These are phyloP conservation scores for Ophiobolus disseminans DNA, from an alignment of 2,329 filamentous ascomycete genomes.

Conservation along the genomic window DNA sequence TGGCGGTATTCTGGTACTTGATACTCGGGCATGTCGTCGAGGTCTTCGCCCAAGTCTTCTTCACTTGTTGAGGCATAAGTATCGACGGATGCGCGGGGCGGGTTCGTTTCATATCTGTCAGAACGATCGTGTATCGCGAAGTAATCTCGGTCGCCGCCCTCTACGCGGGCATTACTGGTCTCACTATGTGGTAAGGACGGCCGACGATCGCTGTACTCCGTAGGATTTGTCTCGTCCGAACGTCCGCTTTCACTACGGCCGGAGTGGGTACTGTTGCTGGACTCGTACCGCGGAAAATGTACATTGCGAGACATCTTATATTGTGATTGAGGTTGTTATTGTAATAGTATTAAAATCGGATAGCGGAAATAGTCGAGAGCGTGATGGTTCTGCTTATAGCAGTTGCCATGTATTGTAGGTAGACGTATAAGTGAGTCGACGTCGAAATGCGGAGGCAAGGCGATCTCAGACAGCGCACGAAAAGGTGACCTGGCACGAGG, in stretches of 20 bases:
- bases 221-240: conserved; percentile 45
- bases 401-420: conserved; percentile 26
- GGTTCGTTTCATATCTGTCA: conserved; percentile 20
- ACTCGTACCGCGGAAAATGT: conserved; percentile 42
- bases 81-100: conserved; percentile 68
- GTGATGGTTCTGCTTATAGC: conserved; percentile 17
- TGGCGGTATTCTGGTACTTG: conserved; percentile 67
- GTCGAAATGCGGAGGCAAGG: conserved; percentile 21
- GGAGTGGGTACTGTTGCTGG: conserved; percentile 42
- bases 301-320: conserved; percentile 45
- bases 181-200: conserved; percentile 39
- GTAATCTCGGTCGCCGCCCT: conserved; percentile 36
- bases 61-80: conserved; percentile 81
- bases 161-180: conserved; percentile 40
- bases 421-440: conserved; percentile 24
- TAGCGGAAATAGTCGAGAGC: conserved; percentile 4
- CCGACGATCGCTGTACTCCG: conserved; percentile 42
- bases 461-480: conserved; percentile 29
- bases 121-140: conserved; percentile 21
- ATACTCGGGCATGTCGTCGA: conserved; percentile 58
- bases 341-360: conserved; percentile 15
- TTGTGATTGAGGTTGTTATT: conserved; percentile 20
- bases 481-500: conserved; percentile 38
- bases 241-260: conserved; percentile 41
- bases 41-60: conserved; percentile 59